Base-by-base conservation (phyloP, 441 rosid species). In the Arabidopsis hybrid region DNA sequence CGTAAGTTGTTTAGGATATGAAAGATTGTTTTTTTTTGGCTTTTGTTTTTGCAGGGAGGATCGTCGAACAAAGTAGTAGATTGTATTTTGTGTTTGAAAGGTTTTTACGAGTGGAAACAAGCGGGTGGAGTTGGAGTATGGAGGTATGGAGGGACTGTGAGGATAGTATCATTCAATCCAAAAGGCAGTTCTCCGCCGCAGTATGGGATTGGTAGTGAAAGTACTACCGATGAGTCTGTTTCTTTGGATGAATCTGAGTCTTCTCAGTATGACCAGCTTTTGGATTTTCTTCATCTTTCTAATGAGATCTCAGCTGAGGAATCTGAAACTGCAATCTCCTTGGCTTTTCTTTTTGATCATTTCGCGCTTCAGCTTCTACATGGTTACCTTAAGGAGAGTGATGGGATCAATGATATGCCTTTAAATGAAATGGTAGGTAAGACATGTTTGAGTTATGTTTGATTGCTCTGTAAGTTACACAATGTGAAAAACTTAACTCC, bases 341-440 rank as follows among this genome's bases (percentile, higher is more conserved):
- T 91, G 55, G 84, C 98, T 13, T 95, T 88, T 82, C 93, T 92
- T 70, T 95, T 95, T 47, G 97, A 92, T 74, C 92, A 84, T 69
- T 92, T 92, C 55, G 91, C 94, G 50, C 84, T 91, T 72, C 85
- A 90, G 71, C 95, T 95, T 67, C 83, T 95, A 11, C 87, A 88
- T 65, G 92, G 88, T 78, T 95, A 87, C 84, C 89, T 95, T 31
- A 87, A 78, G 69, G 98, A 91, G 73, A 76, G 64, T 42, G 86
- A 84, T 72, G 96, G 86, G 62, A 78, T 85, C 52, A 90, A 82
- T 31, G 92, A 85, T 59, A 55, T 88, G 36, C 95, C 97, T 85
- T 82, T 92, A 85, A 95, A 92, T 95, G 88, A 91, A 85, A 88
- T 81, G 98, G 99, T 95, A 86, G 91, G 96, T 91, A 87, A 85